Conservation (phyloP, 2,329 filamentous ascomycete species). For the Trichoderma hamatum region DNA sequence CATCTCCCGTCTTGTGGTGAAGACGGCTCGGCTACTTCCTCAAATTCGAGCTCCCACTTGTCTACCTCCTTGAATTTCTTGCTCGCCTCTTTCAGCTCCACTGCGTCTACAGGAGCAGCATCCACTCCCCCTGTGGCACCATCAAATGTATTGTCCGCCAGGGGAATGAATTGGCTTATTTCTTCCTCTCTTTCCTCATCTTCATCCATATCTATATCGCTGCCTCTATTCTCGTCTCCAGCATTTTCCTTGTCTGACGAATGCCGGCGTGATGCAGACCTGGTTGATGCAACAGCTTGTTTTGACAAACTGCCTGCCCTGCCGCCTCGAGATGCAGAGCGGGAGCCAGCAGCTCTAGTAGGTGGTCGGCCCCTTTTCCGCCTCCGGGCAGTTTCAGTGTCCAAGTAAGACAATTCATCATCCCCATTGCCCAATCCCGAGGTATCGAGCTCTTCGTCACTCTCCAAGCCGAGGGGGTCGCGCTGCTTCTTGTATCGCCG, state of each 20-base stretch:
- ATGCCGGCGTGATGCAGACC: slow-evolving; percentile 39
- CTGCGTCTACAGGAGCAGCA: slow-evolving; percentile 50
- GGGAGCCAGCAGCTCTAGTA: slow-evolving; percentile 36
- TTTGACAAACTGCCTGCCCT: slow-evolving; percentile 33
- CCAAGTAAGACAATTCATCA: slow-evolving; percentile 57
- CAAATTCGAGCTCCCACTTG: slow-evolving; percentile 68
- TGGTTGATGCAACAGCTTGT: slow-evolving; percentile 32
- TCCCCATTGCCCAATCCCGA: slow-evolving; percentile 55
- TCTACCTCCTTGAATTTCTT: slow-evolving; percentile 72
- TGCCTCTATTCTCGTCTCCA: slow-evolving; percentile 41
- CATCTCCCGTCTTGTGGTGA: slow-evolving; percentile 57
- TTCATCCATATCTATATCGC: slow-evolving; percentile 40
- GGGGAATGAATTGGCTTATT: slow-evolving; percentile 46
- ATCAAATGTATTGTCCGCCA: slow-evolving; percentile 51
- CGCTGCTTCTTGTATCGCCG: slow-evolving; percentile 49
- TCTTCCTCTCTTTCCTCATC: slow-evolving; percentile 43
- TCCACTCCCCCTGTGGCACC: slow-evolving; percentile 38
- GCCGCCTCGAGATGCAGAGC: slow-evolving; percentile 35
- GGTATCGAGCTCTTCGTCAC: slow-evolving; percentile 53
- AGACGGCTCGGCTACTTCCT: slow-evolving; percentile 61
- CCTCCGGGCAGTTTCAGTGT: slow-evolving; percentile 42
- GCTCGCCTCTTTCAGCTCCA: slow-evolving; percentile 61
- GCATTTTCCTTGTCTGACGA: slow-evolving; percentile 64
- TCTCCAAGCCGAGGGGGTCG: slow-evolving; percentile 45
- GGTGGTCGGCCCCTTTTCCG: slow-evolving; percentile 40